Evolutionary conservation across 2,329 filamentous ascomycete genomes (phyloP).

Genomic region (Fusarium metavorans): DNA sequence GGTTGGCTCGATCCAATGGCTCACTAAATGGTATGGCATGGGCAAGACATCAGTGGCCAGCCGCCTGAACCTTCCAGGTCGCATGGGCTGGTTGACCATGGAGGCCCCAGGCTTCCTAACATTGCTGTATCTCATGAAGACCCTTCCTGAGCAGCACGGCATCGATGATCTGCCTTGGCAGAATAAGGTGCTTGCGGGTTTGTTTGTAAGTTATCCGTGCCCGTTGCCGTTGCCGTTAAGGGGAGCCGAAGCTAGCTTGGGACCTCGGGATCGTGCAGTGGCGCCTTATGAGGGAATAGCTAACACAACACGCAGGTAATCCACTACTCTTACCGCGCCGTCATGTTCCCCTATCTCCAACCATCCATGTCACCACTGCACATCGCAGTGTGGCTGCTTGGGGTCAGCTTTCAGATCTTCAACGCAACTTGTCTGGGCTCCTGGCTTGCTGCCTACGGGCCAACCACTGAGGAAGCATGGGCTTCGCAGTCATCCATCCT

Average conservation of each 20-base stretch:
- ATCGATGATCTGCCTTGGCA: constrained; percentile 76
- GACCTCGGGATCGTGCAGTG: constrained; percentile 15
- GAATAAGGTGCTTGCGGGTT: constrained; percentile 79
- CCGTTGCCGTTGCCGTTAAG: constrained; percentile 23
- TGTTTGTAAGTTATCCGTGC: constrained; percentile 64
- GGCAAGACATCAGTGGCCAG: constrained; percentile 88
- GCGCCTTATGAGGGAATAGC: constrained; percentile 14
- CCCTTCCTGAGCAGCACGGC: constrained; percentile 70
- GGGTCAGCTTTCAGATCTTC: constrained; percentile 79
- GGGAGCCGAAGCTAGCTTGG: constrained; percentile 1
- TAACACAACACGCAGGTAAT: constrained; percentile 64
- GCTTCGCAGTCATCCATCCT: constrained; percentile 50
- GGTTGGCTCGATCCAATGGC: constrained; percentile 81
- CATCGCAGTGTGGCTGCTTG: constrained; percentile 72
- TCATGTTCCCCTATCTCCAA: constrained; percentile 84
- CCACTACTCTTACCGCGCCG: constrained; percentile 91
- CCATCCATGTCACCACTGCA: constrained; percentile 96
- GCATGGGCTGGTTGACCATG: constrained; percentile 89
- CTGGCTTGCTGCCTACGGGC: constrained; percentile 87
- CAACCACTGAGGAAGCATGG: constrained; percentile 68
- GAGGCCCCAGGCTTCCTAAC: constrained; percentile 83
- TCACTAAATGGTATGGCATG: constrained; percentile 85
- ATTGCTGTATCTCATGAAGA: constrained; percentile 82
- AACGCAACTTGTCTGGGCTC: constrained; percentile 84
- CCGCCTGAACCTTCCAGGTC: constrained; percentile 87